These are phyloP conservation scores for Macrocybe sp. DNA, from an alignment of 1,284 basidiomycete genomes.

Conservation along the genomic window DNA sequence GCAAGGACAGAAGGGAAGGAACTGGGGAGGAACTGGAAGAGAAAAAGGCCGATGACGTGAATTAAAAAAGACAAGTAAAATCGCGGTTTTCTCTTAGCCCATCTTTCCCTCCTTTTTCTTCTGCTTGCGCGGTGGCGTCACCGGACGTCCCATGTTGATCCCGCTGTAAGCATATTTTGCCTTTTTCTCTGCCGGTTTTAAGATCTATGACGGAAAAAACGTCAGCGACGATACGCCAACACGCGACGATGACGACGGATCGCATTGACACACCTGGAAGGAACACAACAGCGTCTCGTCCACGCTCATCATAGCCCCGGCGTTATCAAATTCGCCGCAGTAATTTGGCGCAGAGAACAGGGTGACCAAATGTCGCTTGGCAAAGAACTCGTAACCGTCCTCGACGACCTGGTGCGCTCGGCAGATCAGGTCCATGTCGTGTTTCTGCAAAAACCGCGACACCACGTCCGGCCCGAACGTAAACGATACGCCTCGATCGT, in stretches of 20 bases:
- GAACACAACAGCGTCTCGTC: constrained; percentile 97
- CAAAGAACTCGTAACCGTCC: constrained; percentile 99
- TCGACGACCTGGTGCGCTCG: constrained; percentile 99
- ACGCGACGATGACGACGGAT: background rate
- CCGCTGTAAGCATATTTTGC: constrained; percentile 85
- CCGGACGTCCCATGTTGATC: constrained; percentile 74
- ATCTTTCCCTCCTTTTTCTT: constrained; percentile 81
- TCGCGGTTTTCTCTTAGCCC: constrained; percentile 33
- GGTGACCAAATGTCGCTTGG: constrained; percentile 95
- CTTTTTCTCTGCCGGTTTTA: constrained; percentile 99
- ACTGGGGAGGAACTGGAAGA: background rate
- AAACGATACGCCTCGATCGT: constrained; percentile 97
- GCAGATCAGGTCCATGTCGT: constrained; percentile 99
- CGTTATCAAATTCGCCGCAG: constrained; percentile 98
- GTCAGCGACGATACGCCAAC: background rate
- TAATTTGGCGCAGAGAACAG: constrained; percentile 98
- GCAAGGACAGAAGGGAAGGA: constrained; percentile 2
- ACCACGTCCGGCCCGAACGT: constrained; percentile 99
- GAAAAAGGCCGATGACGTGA: constrained; percentile 10
- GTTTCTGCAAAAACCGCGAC: constrained; percentile 96
- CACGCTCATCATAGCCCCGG: constrained; percentile 99
- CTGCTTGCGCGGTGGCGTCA: constrained; percentile 80
- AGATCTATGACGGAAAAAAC: constrained; percentile 53
- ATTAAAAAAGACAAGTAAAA: constrained; percentile 13
- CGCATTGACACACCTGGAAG: constrained; percentile 77